Evolutionary conservation across 495 filamentous ascomycete species (phyloP).

Genomic region (Podospora bellae-mahoneyi): DNA sequence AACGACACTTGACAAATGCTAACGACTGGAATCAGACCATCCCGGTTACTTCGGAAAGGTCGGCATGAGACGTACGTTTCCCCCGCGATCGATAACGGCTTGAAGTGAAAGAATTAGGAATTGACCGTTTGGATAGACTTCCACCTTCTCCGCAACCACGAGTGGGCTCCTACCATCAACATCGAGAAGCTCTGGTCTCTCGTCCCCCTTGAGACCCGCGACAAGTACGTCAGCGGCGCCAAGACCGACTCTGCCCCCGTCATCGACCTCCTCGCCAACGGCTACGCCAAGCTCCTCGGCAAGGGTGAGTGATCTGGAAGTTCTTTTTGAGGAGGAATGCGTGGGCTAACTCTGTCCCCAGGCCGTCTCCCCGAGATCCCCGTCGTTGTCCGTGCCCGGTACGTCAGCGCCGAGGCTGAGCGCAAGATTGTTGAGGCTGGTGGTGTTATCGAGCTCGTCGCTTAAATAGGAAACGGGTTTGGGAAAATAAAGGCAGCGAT

Average conservation of each 20-base stretch:
- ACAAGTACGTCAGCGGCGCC: conserved; percentile 34
- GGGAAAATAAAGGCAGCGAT: conserved; percentile 35
- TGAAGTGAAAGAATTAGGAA: conserved; percentile 1
- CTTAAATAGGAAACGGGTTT: conserved; percentile 28
- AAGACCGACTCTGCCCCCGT: conserved; percentile 36
- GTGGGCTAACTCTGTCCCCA: not conserved
- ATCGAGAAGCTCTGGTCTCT: conserved; percentile 40
- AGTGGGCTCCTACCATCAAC: conserved; percentile 38
- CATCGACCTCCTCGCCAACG: conserved; percentile 37
- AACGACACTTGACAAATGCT: conserved; percentile 16
- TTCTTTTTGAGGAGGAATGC: not conserved
- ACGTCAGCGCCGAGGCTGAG: conserved; percentile 37
- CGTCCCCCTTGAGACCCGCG: conserved; percentile 35
- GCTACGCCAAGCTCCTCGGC: conserved; percentile 39
- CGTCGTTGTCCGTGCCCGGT: conserved; percentile 35
- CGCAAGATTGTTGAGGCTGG: conserved; percentile 37
- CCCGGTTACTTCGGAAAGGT: conserved; percentile 42
- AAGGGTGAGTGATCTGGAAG: conserved; percentile 28
- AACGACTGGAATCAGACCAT: conserved; percentile 31
- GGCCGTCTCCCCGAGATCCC: conserved; percentile 38
- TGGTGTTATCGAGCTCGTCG: conserved; percentile 37
- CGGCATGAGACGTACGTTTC: conserved; percentile 34
- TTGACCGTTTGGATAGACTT: conserved; percentile 22
- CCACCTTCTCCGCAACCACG: conserved; percentile 37
- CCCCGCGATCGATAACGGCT: not conserved